Conservation (phyloP, 1,139 yeast species). For the Saccharomyces hybrid region DNA sequence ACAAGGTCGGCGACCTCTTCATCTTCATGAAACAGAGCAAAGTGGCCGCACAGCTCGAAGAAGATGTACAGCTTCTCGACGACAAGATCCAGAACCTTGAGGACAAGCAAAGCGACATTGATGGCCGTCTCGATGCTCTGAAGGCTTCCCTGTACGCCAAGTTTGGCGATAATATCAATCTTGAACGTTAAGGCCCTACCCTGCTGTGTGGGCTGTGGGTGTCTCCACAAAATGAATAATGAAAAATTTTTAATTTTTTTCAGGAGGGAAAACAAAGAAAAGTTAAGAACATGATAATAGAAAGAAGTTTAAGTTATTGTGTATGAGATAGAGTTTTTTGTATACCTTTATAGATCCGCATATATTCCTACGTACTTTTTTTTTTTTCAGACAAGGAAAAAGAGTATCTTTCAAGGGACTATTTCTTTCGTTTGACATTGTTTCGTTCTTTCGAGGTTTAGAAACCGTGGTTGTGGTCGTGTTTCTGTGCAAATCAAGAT, state of each 20-base stretch:
- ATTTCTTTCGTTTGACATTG: neutral
- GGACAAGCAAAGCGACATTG: constrained; percentile 43
- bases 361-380: neutral
- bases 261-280: neutral
- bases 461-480: neutral
- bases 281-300: neutral
- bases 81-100: constrained; percentile 43
- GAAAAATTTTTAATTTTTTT: neutral
- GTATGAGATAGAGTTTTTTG: constrained; percentile 1
- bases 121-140: constrained; percentile 48
- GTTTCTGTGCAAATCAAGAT: neutral
- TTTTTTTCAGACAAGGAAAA: neutral
- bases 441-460: neutral
- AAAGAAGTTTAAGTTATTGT: neutral
- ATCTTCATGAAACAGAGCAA: constrained; percentile 57
- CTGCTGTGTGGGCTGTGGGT: neutral
- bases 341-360: neutral
- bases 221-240: constrained; percentile 1
- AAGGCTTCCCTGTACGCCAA: constrained; percentile 76
- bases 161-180: constrained; percentile 83
- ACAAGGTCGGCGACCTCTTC: constrained; percentile 68
- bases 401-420: neutral
- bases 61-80: constrained; percentile 48
- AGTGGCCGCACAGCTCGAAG: constrained; percentile 60
- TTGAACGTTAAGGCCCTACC: constrained; percentile 44